phyloP scores from a whole-genome alignment of 2,329 filamentous ascomycete genomes.

The Ophiostoma ips region DNA sequence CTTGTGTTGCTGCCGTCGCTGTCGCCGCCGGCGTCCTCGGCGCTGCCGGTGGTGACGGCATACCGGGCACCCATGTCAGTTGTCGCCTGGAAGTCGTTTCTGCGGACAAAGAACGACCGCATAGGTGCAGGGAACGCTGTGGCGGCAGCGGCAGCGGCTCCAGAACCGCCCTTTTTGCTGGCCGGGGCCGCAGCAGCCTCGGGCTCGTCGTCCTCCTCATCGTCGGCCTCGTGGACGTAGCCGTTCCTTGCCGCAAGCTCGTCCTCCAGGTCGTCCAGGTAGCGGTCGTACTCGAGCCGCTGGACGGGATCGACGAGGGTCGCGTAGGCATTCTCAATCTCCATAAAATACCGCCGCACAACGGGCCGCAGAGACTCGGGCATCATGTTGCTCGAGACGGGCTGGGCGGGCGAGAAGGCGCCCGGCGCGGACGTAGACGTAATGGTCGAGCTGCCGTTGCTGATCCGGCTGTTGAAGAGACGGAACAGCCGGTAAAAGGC shows the following conservation, averaged over 20 bases:
- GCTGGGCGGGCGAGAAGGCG: background rate
- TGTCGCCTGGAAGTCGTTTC: constrained; percentile 17
- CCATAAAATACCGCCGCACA: constrained; percentile 27
- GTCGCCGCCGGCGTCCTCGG: background rate
- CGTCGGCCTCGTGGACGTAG: constrained; percentile 13
- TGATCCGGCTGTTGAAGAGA: constrained; percentile 28
- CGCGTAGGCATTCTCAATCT: constrained; percentile 32
- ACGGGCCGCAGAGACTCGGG: constrained; percentile 24
- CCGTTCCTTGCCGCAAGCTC: constrained; percentile 13
- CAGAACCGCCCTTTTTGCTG: background rate
- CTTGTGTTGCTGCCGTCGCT: background rate
- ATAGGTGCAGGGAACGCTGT: background rate
- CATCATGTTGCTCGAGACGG: constrained; percentile 17
- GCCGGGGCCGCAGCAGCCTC: constrained; percentile 7
- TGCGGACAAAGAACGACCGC: constrained; percentile 10
- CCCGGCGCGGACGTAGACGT: background rate
- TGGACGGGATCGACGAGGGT: constrained; percentile 30
- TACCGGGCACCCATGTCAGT: constrained; percentile 27
- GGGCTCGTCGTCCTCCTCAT: constrained; percentile 14
- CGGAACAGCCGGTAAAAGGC: constrained; percentile 32
- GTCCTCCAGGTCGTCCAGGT: constrained; percentile 15
- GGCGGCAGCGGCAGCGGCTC: background rate
- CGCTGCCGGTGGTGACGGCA: constrained; percentile 17
- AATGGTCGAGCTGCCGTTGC: constrained; percentile 2
- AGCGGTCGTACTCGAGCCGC: constrained; percentile 27